Evolutionary conservation across 257 asterid species (phyloP).

Genomic region (Plantago major): DNA sequence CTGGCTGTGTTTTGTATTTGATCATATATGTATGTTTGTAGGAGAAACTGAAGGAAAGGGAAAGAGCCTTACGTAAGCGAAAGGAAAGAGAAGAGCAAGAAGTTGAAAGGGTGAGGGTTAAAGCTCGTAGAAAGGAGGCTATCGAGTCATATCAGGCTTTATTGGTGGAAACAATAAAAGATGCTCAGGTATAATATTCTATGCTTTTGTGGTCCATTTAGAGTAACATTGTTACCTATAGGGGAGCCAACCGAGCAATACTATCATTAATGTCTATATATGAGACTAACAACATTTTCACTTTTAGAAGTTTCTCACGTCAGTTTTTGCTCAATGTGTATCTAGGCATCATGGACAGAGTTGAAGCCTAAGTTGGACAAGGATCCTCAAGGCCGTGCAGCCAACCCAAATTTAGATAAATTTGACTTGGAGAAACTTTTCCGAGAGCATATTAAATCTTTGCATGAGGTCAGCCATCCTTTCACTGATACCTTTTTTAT

Average conservation of each 20-base stretch:
- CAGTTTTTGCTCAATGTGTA: slow-evolving; percentile 19
- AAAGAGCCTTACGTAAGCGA: slow-evolving; percentile 75
- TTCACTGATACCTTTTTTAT: slow-evolving; percentile 13
- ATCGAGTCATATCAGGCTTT: slow-evolving; percentile 88
- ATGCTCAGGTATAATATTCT: slow-evolving; percentile 68
- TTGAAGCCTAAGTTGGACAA: slow-evolving; percentile 85
- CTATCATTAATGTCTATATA: slow-evolving; percentile 1
- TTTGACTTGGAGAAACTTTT: slow-evolving; percentile 88
- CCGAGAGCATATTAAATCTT: slow-evolving; percentile 79
- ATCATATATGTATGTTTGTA: slow-evolving; percentile 23
- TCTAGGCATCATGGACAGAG: slow-evolving; percentile 92
- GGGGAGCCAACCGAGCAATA: not conserved
- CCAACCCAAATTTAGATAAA: slow-evolving; percentile 75
- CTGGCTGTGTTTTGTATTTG: not conserved
- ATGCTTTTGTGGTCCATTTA: slow-evolving; percentile 4
- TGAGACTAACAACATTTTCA: not conserved
- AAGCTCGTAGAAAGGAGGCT: slow-evolving; percentile 94
- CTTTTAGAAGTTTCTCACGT: not conserved
- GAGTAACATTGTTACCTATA: not conserved
- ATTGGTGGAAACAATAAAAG: slow-evolving; percentile 90
- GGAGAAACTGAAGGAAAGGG: slow-evolving; percentile 95
- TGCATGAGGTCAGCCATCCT: slow-evolving; percentile 61
- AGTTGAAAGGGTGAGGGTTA: slow-evolving; percentile 90
- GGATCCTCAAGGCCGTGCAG: slow-evolving; percentile 96
- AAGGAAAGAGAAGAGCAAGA: slow-evolving; percentile 99